Evolutionary conservation across 2,329 filamentous ascomycete genomes (phyloP).

Genomic region (Neocatenulostroma microsporum): DNA sequence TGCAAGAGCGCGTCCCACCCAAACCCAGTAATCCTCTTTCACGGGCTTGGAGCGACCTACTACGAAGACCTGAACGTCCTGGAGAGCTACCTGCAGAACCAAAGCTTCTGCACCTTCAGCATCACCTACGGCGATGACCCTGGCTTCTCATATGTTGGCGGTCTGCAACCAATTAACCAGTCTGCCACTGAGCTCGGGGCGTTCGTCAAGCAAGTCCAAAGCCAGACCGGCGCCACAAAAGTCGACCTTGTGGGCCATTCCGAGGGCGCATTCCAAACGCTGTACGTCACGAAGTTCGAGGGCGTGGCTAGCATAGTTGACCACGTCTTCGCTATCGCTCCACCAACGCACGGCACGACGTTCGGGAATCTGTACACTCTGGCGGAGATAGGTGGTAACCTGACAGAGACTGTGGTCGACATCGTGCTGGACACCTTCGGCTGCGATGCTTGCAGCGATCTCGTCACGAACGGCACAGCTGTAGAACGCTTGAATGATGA

Average conservation of each 20-base stretch:
- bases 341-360: constrained; percentile 18
- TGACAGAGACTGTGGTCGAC: constrained; percentile 12
- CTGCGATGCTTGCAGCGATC: constrained; percentile 16
- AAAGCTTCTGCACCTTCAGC: constrained; percentile 19
- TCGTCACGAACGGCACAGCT: constrained; percentile 13
- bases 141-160: constrained; percentile 15
- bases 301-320: constrained; percentile 12
- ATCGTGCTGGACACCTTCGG: constrained; percentile 12
- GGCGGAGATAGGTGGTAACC: constrained; percentile 13
- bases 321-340: constrained; percentile 18
- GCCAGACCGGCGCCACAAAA: constrained; percentile 12
- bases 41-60: constrained; percentile 21
- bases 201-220: constrained; percentile 15
- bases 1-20: constrained; percentile 16
- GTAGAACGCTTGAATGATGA: constrained; percentile 13
- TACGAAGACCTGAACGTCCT: constrained; percentile 21
- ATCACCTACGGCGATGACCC: constrained; percentile 19
- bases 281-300: constrained; percentile 19
- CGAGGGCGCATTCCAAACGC: constrained; percentile 19
- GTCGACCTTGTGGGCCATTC: constrained; percentile 20
- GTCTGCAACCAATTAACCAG: constrained; percentile 14
- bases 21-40: constrained; percentile 19
- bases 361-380: constrained; percentile 16
- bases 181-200: constrained; percentile 15
- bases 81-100: constrained; percentile 13